phyloP scores from a whole-genome alignment of 139 green algal genomes.

The Cymbomonas tetramitiformis region DNA sequence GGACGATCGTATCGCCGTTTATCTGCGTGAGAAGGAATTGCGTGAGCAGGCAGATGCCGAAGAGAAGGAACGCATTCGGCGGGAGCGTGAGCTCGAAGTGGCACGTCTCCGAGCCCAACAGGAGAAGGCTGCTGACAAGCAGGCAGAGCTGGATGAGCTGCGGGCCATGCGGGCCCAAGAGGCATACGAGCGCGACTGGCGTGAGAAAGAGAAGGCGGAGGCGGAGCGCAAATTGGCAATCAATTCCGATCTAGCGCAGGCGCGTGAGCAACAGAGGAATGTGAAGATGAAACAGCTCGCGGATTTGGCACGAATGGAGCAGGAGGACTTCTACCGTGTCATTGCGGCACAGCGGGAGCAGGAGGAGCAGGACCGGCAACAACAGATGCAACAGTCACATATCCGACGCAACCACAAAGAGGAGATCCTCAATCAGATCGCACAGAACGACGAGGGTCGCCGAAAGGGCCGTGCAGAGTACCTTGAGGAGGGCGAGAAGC shows the following conservation, averaged over 20 bases:
- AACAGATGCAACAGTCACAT: conserved; percentile 21
- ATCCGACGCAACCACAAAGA: conserved; percentile 49
- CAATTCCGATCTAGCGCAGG: conserved; percentile 43
- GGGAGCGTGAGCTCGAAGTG: conserved; percentile 69
- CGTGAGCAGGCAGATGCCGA: conserved; percentile 41
- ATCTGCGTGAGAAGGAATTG: conserved; percentile 51
- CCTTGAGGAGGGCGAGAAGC: conserved; percentile 43
- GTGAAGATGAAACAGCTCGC: conserved; percentile 46
- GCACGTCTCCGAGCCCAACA: conserved; percentile 52
- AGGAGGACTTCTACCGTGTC: conserved; percentile 56
- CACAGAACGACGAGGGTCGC: conserved; percentile 40
- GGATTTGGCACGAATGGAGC: conserved; percentile 52
- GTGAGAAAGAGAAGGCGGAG: conserved; percentile 43
- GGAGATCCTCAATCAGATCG: conserved; percentile 54
- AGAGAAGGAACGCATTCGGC: conserved; percentile 50
- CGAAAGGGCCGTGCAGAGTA: conserved; percentile 31
- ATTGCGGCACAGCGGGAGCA: conserved; percentile 45
- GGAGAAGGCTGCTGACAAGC: conserved; percentile 57
- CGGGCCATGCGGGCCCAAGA: conserved; percentile 51
- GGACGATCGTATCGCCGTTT: conserved; percentile 57
- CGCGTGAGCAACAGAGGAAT: conserved; percentile 51
- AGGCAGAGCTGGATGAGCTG: conserved; percentile 67
- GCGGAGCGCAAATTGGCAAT: conserved; percentile 36
- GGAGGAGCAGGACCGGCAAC: conserved; percentile 36
- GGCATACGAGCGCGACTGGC: conserved; percentile 59